Conservation (phyloP, 306 rosid species). For the Dalbergia cultrata region DNA sequence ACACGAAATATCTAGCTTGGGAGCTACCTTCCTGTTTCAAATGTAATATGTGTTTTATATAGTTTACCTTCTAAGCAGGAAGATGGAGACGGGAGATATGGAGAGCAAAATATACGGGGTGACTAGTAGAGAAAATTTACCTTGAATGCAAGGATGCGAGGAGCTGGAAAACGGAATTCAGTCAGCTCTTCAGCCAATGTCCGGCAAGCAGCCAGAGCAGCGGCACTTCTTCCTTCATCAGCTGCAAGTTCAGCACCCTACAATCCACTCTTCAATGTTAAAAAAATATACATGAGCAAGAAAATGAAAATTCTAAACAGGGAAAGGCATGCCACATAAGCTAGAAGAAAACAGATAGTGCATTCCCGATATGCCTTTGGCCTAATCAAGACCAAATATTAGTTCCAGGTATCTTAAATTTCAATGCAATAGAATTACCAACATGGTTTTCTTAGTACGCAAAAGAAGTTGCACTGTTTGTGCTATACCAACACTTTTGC, state of each 20-base stretch:
- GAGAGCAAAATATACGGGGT: neutral
- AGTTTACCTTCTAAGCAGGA: conserved; percentile 34
- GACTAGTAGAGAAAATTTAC: conserved; percentile 47
- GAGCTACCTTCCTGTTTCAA: conserved; percentile 97
- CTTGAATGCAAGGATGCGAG: conserved; percentile 96
- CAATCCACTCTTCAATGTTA: conserved; percentile 46
- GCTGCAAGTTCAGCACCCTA: conserved; percentile 96
- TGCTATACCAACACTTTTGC: neutral
- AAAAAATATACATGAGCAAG: neutral
- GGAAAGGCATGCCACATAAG: conserved; percentile 20
- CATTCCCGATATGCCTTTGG: neutral
- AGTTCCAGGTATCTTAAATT: conserved; percentile 1
- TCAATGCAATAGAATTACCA: neutral
- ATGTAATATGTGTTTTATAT: conserved; percentile 40
- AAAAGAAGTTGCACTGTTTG: conserved; percentile 11
- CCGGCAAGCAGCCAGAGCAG: conserved; percentile 97
- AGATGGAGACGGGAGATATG: conserved; percentile 4
- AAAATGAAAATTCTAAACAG: conserved; percentile 23
- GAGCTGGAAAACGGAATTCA: conserved; percentile 94
- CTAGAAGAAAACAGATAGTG: neutral
- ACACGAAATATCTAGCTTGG: conserved; percentile 91
- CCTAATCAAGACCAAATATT: conserved; percentile 1
- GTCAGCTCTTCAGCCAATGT: conserved; percentile 97
- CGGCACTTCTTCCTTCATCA: conserved; percentile 93
- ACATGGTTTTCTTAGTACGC: conserved; percentile 1